Evolutionary conservation across 768 basidiomycete species (phyloP), one percentile per base, ranked within the genome.

Genomic region (Fibroporia radiculosa): DNA sequence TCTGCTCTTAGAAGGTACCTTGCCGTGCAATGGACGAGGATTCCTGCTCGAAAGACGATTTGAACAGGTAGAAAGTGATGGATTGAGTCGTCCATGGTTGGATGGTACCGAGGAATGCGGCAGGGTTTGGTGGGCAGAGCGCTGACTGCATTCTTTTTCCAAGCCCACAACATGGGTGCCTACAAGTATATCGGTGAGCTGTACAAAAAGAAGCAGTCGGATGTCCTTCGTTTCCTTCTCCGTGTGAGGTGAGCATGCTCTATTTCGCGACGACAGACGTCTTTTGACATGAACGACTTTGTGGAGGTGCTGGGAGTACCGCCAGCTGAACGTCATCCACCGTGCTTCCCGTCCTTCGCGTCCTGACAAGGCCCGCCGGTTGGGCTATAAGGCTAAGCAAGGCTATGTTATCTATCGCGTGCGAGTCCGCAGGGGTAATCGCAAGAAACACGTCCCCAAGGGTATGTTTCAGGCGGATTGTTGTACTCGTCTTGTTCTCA

Each of bases 321-420:
- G 96, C 55, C 96, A 99, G 67, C 72, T 98, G 61, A 92, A 96
- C 59, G 92, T 99, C 56, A 89, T 97, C 64, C 95, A 98, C 75
- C 88, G 96, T 58, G 95, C 93, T 36, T 93, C 93, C 53, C 89
- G 95, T 50, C 95, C 96, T 37, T 97, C 95, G 37, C 88, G 96
- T 62, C 96, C 96, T 44, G 96, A 99, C 76, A 99, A 97, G 77
- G 96, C 96, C 52, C 88, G 96, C 64, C 84, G 93, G 54, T 75
- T 99, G 51, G 96, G 96, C 39, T 99, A 98, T 83, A 99, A 97
- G 75, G 93, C 96, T 66, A 99, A 99, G 80, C 96, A 99, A 71
- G 96, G 96, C 59, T 99, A 92, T 65, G 85, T 98, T 54, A 69
- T 99, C 72, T 99, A 99, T 74, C 90, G 96, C 60, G 74, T 99